Percentiles rank a stretch among this genome's conserved stretches.
phyloP scores from a whole-genome alignment of 495 filamentous ascomycete species.

The Pseudevernia furfuracea region DNA sequence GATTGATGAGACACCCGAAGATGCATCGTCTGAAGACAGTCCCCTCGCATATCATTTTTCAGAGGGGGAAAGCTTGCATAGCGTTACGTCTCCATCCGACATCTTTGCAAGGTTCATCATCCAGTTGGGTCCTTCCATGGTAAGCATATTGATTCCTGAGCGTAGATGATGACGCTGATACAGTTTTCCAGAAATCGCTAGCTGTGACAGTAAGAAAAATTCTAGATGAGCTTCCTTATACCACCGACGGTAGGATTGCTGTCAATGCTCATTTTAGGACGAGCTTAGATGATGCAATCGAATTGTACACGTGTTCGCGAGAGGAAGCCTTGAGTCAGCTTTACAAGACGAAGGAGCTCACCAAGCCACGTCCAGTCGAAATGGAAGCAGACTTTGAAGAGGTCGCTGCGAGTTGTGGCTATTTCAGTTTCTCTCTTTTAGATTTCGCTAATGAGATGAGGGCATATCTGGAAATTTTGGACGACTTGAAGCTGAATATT shows the following conservation, averaged over 20 bases:
- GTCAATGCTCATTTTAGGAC: conserved; percentile 69
- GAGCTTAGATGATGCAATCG: conserved; percentile 71
- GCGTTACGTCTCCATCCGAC: conserved; percentile 51
- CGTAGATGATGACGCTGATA: conserved; percentile 18
- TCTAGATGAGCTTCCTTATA: conserved; percentile 79
- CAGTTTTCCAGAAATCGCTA: conserved; percentile 59
- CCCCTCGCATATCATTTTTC: conserved; percentile 31
- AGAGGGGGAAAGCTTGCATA: conserved; percentile 21
- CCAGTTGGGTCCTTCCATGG: conserved; percentile 86
- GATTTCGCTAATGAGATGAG: conserved; percentile 87
- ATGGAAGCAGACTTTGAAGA: conserved; percentile 93
- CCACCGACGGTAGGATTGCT: conserved; percentile 54
- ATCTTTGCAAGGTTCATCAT: conserved; percentile 84
- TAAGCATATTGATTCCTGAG: conserved; percentile 27
- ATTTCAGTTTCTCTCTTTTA: conserved; percentile 84
- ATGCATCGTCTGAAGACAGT: conserved; percentile 35
- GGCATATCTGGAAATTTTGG: conserved; percentile 70
- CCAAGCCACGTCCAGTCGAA: conserved; percentile 54
- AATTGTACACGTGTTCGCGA: conserved; percentile 66
- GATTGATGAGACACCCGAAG: conserved; percentile 62
- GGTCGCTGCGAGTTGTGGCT: conserved; percentile 88
- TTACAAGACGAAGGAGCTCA: conserved; percentile 67
- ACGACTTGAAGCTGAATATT: conserved; percentile 66
- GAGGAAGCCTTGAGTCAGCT: conserved; percentile 65
- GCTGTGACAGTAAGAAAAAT: conserved; percentile 84